Evolutionary conservation across 1,284 basidiomycete species (phyloP), one percentile per base, ranked within the genome.

Genomic region (Trametes versicolor): DNA sequence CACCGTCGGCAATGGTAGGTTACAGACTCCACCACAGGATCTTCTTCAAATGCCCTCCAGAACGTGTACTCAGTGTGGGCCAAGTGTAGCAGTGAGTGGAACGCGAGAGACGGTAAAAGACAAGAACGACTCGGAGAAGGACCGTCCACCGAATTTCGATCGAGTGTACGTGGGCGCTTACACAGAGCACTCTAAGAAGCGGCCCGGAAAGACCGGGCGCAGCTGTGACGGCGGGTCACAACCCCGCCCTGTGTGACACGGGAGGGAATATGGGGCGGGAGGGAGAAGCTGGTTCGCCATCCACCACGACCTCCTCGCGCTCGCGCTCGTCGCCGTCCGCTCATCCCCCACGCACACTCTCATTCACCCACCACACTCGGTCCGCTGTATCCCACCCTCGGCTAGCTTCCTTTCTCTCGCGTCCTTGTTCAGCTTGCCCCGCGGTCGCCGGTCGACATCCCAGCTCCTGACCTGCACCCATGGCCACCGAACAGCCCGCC

Each of bases 371-470:
- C 17, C 41, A 43, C 41, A 43, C 41, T 43, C 19, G 17, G 15
- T 43, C 41, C n/a, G 27, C 19, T 34, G 39, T 45, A 60, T 43
- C 19, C 27, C 25, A 36, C 29, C 39, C 25, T 8, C 21, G 19
- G 29, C 37, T 15, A 10, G 3, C 43, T 47, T n/a, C 15, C 41
- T 43, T 60, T 60, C 48, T 21, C 53, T 41, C 47, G 57, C 49
- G 47, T 39, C 29, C 53, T n/a, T 47, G n/a, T 34, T 41, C 43
- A 29, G 25, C 17, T 43, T 39, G 17, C 34, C 23, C 29, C 52
- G 25, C 55, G 60, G 53, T 55, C 60, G 60, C 54, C 61, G 61
- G 61, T 52, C 61, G 49, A 57, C 57, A 55, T 37, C 45, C 55
- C 39, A 34, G 39, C 50, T 56, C 50, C 43, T 48, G 27, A 58